Percentiles rank a stretch among this genome's conserved stretches.
Evolutionary conservation across 2,329 filamentous ascomycete species (phyloP).

Genomic region (Epichloe coenophiala): DNA sequence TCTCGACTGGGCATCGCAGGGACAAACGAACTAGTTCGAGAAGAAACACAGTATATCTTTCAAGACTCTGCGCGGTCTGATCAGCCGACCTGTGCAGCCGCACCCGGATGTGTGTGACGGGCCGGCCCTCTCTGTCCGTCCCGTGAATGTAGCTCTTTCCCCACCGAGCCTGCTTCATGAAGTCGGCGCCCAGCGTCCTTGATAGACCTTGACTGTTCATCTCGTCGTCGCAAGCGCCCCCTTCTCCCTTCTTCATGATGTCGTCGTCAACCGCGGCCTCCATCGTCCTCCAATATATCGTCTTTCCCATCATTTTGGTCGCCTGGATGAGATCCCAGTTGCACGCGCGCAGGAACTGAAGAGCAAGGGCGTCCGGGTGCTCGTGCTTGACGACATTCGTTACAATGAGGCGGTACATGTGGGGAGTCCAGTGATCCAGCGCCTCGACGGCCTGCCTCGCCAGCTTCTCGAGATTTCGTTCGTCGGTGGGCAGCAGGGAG

Average conservation of each 20-base stretch:
- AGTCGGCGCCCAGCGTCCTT: conserved; percentile 57
- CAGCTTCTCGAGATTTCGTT: conserved; percentile 77
- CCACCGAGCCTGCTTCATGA: conserved; percentile 66
- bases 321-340: conserved; percentile 88
- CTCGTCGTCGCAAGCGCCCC: conserved; percentile 43
- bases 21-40: conserved; percentile 82
- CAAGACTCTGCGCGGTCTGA: conserved; percentile 60
- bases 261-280: conserved; percentile 78
- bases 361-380: conserved; percentile 64
- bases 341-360: conserved; percentile 65
- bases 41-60: conserved; percentile 73
- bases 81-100: conserved; percentile 64
- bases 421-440: conserved; percentile 56
- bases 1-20: conserved; percentile 63
- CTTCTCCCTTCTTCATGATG: conserved; percentile 60
- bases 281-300: conserved; percentile 70
- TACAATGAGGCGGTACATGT: conserved; percentile 60
- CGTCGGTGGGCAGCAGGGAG: conserved; percentile 29
- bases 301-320: conserved; percentile 76
- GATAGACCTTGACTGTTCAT: conserved; percentile 38
- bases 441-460: conserved; percentile 68
- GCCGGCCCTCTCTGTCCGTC: conserved; percentile 61
- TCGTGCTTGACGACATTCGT: conserved; percentile 89
- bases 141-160: conserved; percentile 84
- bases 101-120: conserved; percentile 68